Base-by-base conservation (phyloP, 2,329 filamentous ascomycete species). In the Colletotrichum lindemuthianum region DNA sequence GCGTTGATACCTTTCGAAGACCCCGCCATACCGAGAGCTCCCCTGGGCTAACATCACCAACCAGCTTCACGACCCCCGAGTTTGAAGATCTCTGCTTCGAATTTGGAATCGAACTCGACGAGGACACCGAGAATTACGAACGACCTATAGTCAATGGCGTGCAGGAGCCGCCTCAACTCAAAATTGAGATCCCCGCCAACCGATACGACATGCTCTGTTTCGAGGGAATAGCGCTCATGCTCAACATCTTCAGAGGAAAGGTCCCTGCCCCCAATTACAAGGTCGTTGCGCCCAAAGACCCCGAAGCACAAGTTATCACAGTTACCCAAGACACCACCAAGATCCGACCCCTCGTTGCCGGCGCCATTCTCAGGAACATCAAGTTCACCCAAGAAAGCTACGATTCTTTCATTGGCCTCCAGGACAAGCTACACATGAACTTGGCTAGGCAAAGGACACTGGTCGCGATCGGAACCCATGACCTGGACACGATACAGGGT, bases 71-170 rank as follows among this genome's bases (percentile, higher is more conserved):
- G 59, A 96, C 92, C 69, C 88, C 97, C 73, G 92, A 97, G 75
- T 99, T 99, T 75, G 96, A 99, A 79, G 92, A 97, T 75, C 85
- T 99, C 71, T 98, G 96, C 80, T 99, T 99, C 86, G 95, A 99
- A 74, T 99, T 97, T 76, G 94, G 94, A 65, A 96, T 99, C 76
- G 96, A 99, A 80, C 87, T 99, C 71, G 96, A 99, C 81, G 95
- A 98, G 82, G 96, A 99, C 78, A 96, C 92, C 53, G 90, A 92
- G 70, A 85, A 92, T 72, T 84, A 87, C 63, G 88, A 92, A 69
- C 85, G 92, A 50, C 91, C 92, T 37, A 81, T 91, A 63, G 86
- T 92, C 72, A 86, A 93, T 81, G 91, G 91, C 76, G 88, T 90
- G 71, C 91, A 96, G 79, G 92, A 97, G 80, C 88, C 92, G 55